Evolutionary conservation across 257 asterid species (phyloP).

Genomic region (Przewalskia tangutica): DNA sequence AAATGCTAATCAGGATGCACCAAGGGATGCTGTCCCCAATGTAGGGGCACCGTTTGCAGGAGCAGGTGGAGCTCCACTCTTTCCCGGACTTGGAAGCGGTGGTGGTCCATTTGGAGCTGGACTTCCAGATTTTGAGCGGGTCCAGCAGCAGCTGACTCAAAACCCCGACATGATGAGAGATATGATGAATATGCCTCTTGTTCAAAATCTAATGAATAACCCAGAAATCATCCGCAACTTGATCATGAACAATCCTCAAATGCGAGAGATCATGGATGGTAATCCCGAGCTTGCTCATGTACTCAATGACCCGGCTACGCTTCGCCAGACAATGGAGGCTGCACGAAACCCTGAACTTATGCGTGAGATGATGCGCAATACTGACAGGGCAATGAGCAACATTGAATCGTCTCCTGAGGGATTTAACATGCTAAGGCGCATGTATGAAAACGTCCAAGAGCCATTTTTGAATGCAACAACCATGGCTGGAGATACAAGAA

Average conservation of each 20-base stretch:
- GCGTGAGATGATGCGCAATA: conserved; percentile 59
- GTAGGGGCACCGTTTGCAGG: conserved; percentile 24
- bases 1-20: conserved; percentile 14
- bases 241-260: conserved; percentile 47
- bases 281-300: conserved; percentile 46
- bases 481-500: conserved; percentile 32
- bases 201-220: conserved; percentile 42
- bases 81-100: conserved; percentile 31
- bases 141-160: conserved; percentile 37
- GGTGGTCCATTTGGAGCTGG: conserved; percentile 34
- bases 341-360: conserved; percentile 53
- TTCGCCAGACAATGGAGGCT: conserved; percentile 56
- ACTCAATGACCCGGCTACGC: conserved; percentile 48
- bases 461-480: conserved; percentile 46
- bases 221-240: conserved; percentile 42
- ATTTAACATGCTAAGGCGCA: conserved; percentile 49
- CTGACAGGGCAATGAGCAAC: conserved; percentile 51
- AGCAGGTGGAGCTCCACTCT: conserved; percentile 32
- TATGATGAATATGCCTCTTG: conserved; percentile 33
- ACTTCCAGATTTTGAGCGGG: conserved; percentile 38
- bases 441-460: conserved; percentile 55
- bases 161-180: conserved; percentile 50
- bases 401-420: conserved; percentile 55
- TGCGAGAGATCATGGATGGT: conserved; percentile 48
- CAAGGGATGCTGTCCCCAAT: conserved; percentile 23